Percentiles rank a stretch among this genome's conserved stretches.
phyloP scores from a whole-genome alignment of 192 early-diverging fungal genomes.

The Backusella australiensis region DNA sequence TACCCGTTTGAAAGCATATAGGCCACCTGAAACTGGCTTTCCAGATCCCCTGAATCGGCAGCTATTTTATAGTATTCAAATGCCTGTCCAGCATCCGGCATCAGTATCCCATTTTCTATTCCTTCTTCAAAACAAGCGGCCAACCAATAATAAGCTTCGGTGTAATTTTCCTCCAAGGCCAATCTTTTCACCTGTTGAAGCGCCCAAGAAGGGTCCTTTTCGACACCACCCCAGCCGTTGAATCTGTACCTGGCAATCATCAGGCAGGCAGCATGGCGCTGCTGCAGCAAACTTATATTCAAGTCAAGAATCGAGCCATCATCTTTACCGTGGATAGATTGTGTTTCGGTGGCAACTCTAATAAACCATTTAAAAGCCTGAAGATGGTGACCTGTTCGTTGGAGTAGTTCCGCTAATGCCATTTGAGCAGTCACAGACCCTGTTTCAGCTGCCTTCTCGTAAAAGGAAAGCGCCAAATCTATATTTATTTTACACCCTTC shows the following conservation, averaged over 20 bases:
- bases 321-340: neutral
- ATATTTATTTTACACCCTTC: constrained; percentile 19
- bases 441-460: constrained; percentile 23
- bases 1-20: constrained; percentile 37
- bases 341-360: constrained; percentile 2
- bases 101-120: neutral
- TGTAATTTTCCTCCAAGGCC: constrained; percentile 12
- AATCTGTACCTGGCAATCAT: constrained; percentile 33
- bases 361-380: constrained; percentile 28
- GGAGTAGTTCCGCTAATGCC: constrained; percentile 23
- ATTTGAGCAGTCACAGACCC: constrained; percentile 28
- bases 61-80: constrained; percentile 26
- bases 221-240: constrained; percentile 29
- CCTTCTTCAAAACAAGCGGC: constrained; percentile 23
- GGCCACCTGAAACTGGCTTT: constrained; percentile 30
- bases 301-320: neutral
- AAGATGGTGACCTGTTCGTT: constrained; percentile 8
- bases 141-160: constrained; percentile 28
- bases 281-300: neutral
- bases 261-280: constrained; percentile 19
- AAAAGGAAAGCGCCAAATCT: constrained; percentile 20
- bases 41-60: constrained; percentile 20
- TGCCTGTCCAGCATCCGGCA: constrained; percentile 12
- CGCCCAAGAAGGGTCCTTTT: constrained; percentile 9
- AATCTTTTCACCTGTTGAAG: constrained; percentile 19